A percentile compares a stretch with the other conserved stretches of the same genome.
Evolutionary conservation across 768 basidiomycete species (phyloP).

Genomic region (Termitomyces sp.): DNA sequence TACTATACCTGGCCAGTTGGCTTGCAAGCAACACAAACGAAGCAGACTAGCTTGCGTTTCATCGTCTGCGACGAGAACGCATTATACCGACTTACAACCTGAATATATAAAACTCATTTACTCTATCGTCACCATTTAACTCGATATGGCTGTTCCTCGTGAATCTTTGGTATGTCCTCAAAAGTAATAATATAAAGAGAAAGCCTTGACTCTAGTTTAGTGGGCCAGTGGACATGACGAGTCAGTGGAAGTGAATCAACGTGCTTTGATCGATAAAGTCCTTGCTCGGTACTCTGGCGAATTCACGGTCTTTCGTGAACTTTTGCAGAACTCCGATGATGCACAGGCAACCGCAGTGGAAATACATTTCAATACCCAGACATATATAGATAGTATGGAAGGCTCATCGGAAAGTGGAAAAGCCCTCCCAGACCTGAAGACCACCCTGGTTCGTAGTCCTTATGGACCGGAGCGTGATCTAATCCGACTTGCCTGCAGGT

Average conservation of each 20-base stretch:
- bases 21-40: not conserved
- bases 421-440: conserved; percentile 60
- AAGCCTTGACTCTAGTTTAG: conserved; percentile 19
- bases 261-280: conserved; percentile 96
- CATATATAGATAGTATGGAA: conserved; percentile 30
- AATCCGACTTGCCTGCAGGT: conserved; percentile 38
- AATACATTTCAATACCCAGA: conserved; percentile 72
- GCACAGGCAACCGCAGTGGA: conserved; percentile 72
- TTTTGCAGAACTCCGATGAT: conserved; percentile 96
- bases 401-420: conserved; percentile 9
- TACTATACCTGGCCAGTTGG: not conserved
- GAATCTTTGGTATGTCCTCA: conserved; percentile 21
- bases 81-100: not conserved
- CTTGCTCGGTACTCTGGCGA: conserved; percentile 94
- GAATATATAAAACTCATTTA: not conserved
- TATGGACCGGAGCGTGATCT: not conserved
- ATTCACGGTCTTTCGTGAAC: conserved; percentile 79
- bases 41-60: not conserved
- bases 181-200: not conserved
- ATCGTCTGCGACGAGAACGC: not conserved
- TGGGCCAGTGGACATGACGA: conserved; percentile 67
- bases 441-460: conserved; percentile 41
- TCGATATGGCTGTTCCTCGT: conserved; percentile 18
- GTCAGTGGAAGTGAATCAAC: conserved; percentile 88
- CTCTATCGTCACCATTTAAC: not conserved